phyloP scores from a whole-genome alignment of 306 rosid genomes.

The Cucurbita pepo region DNA sequence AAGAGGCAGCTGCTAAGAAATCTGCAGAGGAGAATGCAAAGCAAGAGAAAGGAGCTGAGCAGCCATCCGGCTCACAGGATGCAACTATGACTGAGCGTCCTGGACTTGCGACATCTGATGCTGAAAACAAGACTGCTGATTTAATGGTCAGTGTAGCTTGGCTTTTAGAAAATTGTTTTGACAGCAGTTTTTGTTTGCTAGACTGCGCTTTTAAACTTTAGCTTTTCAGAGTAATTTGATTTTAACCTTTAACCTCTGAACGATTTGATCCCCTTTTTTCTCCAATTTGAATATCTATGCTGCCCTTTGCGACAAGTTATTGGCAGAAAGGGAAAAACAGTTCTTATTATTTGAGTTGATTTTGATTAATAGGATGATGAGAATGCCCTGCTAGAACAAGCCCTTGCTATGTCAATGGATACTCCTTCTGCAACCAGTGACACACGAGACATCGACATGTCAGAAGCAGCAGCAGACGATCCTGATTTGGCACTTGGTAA shows the following conservation, averaged over 20 bases:
- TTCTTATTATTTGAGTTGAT: neutral
- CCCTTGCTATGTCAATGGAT: conserved; percentile 99
- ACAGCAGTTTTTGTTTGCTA: no score
- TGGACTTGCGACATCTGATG: conserved; percentile 43
- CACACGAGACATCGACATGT: conserved; percentile 67
- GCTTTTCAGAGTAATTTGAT: neutral
- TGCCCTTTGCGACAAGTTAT: neutral
- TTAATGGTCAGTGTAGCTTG: conserved; percentile 22
- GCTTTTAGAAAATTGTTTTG: neutral
- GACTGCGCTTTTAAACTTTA: neutral
- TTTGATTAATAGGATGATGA: conserved; percentile 40
- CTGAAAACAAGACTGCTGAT: conserved; percentile 58
- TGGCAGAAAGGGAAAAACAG: neutral
- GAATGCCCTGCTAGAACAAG: conserved; percentile 86
- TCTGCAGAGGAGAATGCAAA: conserved; percentile 77
- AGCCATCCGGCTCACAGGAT: conserved; percentile 60
- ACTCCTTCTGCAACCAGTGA: conserved; percentile 55
- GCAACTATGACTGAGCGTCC: conserved; percentile 73
- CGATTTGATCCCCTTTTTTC: neutral
- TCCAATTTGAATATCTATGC: neutral
- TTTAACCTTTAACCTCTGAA: neutral
- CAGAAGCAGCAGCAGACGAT: conserved; percentile 61
- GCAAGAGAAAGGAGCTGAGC: conserved; percentile 65
- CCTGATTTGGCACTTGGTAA: conserved; percentile 90
- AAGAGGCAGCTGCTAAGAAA: conserved; percentile 97